These are phyloP conservation scores for Cordyceps tenuipes DNA, from an alignment of 2,329 filamentous ascomycete genomes.

Conservation along the genomic window DNA sequence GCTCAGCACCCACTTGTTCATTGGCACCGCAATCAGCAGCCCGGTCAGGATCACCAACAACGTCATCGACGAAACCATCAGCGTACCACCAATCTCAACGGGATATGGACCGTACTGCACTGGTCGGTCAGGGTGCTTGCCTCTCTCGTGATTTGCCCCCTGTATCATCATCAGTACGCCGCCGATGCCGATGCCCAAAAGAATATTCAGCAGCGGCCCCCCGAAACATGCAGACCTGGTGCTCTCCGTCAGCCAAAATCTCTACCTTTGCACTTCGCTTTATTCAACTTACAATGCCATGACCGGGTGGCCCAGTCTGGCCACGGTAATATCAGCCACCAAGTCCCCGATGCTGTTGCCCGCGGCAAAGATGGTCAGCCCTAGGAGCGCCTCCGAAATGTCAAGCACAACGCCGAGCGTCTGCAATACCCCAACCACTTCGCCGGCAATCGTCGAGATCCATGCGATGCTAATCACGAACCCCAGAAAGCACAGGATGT, in stretches of 20 bases:
- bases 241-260: neutral
- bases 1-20: constrained; percentile 81
- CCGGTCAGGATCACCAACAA: constrained; percentile 72
- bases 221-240: constrained; percentile 80
- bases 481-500: constrained; percentile 75
- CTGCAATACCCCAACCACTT: constrained; percentile 93
- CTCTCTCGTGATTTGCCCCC: constrained; percentile 55
- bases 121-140: constrained; percentile 57
- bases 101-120: constrained; percentile 67
- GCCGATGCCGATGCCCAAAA: constrained; percentile 86
- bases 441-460: constrained; percentile 92
- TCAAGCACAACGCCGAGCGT: constrained; percentile 83
- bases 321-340: constrained; percentile 90
- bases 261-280: neutral
- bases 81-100: constrained; percentile 74
- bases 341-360: constrained; percentile 93
- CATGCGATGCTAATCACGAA: constrained; percentile 89
- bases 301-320: constrained; percentile 85
- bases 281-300: constrained; percentile 64
- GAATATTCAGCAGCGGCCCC: constrained; percentile 96
- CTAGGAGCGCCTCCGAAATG: constrained; percentile 91
- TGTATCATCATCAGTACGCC: constrained; percentile 80
- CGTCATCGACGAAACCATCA: constrained; percentile 79
- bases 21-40: constrained; percentile 70
- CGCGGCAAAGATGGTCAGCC: constrained; percentile 90